Evolutionary conservation across 495 filamentous ascomycete species (phyloP), one percentile per base, ranked within the genome.

Genomic region (Penicillium pancosmium): DNA sequence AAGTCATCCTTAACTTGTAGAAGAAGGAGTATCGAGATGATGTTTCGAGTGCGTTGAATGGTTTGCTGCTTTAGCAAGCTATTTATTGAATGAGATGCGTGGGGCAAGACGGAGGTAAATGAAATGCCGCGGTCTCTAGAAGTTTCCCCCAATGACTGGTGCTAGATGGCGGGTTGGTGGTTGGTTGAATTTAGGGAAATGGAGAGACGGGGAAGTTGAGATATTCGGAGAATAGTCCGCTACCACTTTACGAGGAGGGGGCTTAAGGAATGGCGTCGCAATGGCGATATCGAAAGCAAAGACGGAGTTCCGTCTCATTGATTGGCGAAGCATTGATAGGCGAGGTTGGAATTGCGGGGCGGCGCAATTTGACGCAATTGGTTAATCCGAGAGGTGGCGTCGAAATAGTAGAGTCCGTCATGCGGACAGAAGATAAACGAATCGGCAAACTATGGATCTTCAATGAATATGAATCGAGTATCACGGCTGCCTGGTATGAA

Each of bases 281-380:
- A 48, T 48, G 21, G 41, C 41, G 41, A 46, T 48, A 48, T 48
- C 6, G 46, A 18, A 38, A 16, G 25, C 40, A 18, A 18, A 35
- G 49, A 5, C 43, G 8, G 31, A 48, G 12, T 25, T 18, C n/a
- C 5, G 23, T 15, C 31, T 52, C 13, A 48, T 49, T 31, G 44
- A 60, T 27, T 48, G 43, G 44, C 13, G 12, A 21, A 21, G 43
- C 18, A 18, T 50, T 25, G 23, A 58, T 52, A 50, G 36, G 36
- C 34, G 43, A 52, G 50, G 54, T 25, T 36, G 56, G 33, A 57
- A 5, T 43, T 52, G 23, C 25, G 36, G 46, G 38, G 41, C 48
- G 19, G 68, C 65, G 63, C 62, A 68, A 68, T 64, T 52, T 62
- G 68, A 66, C 65, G 61, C 68, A 36, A 70, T 70, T 70, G 68